Evolutionary conservation across 495 filamentous ascomycete species (phyloP), one percentile per base, ranked within the genome.

Genomic region (Lasiosphaeria ovina): DNA sequence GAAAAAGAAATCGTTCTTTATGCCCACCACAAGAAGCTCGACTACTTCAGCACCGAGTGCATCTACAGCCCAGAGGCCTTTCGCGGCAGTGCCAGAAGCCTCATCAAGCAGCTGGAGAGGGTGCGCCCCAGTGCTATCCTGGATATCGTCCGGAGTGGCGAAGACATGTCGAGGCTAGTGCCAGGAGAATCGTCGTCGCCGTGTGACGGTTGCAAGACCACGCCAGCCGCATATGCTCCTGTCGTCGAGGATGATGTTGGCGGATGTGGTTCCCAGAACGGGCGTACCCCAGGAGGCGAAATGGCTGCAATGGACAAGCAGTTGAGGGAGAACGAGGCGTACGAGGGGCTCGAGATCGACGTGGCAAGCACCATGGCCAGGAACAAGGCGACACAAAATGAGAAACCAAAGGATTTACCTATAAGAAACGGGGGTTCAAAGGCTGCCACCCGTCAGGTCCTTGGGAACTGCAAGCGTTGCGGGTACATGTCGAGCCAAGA

Each of bases 51-150:
- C 62, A 98, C 94, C 0, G 94, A 98, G 77, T 98, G 94, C 77
- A 92, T 98, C 57, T 98, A 98, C 76, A 96, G 91, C 53, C 94
- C 94, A 0, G 94, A 98, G 77, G 94, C 95, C n/a, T 98, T 98
- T 66, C 84, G 94, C 33, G 94, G 94, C 0, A 95, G 89, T 63
- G 94, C 94, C 7, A 84, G 94, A 54, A 89, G 86, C 17, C 75
- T 98, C 62, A 96, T 98, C 73, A 98, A 98, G 78, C 93, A 92
- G 66, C 74, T 98, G 33, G 94, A 98, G 79, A 87, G 88, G 60
- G 89, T 98, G 36, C 82, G 94, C 14, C 93, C 94, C 3, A 97
- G 91, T 57, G 91, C 93, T 1, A 97, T 98, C 62, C 68, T 98
- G 53, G 95, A 98, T 75, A 88, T 98, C 64, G 93, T 98, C 38